Base-by-base conservation (phyloP, 208 protist genomes). In the Leishmania tarentolae region DNA sequence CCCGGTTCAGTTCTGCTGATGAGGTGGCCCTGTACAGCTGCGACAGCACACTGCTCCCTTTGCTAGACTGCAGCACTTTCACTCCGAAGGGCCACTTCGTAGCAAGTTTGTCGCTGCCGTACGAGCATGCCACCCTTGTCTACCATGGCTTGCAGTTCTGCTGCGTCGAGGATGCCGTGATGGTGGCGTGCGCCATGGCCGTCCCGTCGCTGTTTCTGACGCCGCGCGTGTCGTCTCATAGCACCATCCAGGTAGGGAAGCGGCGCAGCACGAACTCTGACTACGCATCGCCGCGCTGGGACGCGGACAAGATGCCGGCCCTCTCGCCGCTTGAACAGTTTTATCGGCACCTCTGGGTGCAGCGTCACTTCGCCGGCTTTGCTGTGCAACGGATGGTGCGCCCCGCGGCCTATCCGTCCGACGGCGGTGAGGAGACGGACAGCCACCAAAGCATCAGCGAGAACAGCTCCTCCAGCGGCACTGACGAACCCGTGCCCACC, bases 101-200 rank as follows among this genome's bases (percentile, higher is more conserved):
- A 3, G 90, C 91, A 4, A 82, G 85, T 40, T 83, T 96, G 42
- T 91, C 93, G 31, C 83, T 96, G 47, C 91, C 91, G 35, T 76
- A 89, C 66, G 87, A 93, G 65, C 84, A 87, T 44, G 89, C 89
- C 42, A 50, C 89, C 42, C 81, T 97, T 42, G 68, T 97, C 57
- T 94, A 93, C 59, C 81, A 94, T 80, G 90, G 83, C 28, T 59
- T 94, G 5, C 87, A 89, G 73, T 95, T 97, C 83, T 69, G 78
- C 71, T 94, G 90, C 73, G 83, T 95, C 8, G 90, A 97, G 70
- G 93, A 95, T n/a, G 91, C 88, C 4, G 21, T 97, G 37, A 80
- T 97, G 44, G 68, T 95, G 46, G 93, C 91, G 31, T 93, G 89
- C 63, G 93, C 90, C 50, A 95, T 94, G 92, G 84, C 92, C 5